Conservation (phyloP, 148 eudicot genomes). For the Beta vulgaris region DNA sequence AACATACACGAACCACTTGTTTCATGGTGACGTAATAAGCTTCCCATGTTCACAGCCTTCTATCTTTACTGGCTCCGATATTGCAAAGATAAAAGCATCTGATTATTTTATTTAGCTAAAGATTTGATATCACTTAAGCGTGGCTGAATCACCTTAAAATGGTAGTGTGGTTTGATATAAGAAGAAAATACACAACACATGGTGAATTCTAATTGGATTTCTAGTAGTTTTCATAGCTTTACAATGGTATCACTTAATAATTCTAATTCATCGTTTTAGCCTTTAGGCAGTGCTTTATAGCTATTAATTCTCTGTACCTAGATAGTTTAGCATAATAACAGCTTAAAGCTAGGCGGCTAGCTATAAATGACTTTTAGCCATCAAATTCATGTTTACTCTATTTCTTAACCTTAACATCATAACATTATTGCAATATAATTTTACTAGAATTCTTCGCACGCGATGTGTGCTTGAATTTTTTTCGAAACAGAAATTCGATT, state of each 20-base stretch:
- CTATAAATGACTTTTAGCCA: conserved; percentile 42
- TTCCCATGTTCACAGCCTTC: not conserved
- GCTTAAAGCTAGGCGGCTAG: not conserved
- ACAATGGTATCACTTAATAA: not conserved
- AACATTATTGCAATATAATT: too few relatives aligned
- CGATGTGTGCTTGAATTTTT: too few relatives aligned
- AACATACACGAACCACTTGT: not conserved
- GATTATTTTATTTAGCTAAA: conserved; percentile 1
- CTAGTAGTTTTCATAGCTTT: conserved; percentile 12
- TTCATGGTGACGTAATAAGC: not conserved
- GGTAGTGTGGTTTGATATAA: conserved; percentile 8
- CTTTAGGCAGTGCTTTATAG: conserved; percentile 19
- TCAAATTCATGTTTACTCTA: conserved; percentile 19
- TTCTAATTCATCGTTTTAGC: not conserved
- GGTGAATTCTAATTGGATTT: conserved; percentile 17
- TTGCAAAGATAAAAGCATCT: not conserved
- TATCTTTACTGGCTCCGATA: not conserved
- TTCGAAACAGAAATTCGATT: too few relatives aligned
- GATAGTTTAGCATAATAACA: conserved; percentile 7
- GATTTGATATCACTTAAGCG: conserved; percentile 12
- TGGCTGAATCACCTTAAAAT: conserved; percentile 19
- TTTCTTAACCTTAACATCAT: conserved; percentile 10
- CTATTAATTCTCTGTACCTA: conserved; percentile 22
- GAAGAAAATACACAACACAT: conserved; percentile 27
- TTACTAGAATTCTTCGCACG: too few relatives aligned